Evolutionary conservation across 306 rosid species (phyloP).

Genomic region (Canavalia ensiformis): DNA sequence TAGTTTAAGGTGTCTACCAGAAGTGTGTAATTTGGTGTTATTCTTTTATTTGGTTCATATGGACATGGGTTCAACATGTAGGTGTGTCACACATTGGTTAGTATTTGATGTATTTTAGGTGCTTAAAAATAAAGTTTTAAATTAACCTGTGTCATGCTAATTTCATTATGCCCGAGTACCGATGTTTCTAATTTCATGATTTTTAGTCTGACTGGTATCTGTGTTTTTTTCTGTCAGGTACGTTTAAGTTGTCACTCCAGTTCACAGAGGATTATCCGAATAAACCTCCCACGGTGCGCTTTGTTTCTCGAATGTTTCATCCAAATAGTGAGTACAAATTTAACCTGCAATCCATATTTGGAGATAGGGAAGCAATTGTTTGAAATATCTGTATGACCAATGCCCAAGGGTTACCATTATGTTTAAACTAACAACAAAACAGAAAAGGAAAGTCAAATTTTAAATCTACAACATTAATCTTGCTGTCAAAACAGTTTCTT

Average conservation of each 20-base stretch:
- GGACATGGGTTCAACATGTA: not conserved
- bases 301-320: conserved; percentile 98
- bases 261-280: conserved; percentile 96
- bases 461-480: not conserved
- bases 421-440: conserved; percentile 26
- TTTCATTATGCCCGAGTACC: conserved; percentile 6
- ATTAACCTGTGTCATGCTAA: not conserved
- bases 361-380: conserved; percentile 15
- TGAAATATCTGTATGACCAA: conserved; percentile 10
- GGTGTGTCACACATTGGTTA: conserved; percentile 16
- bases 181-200: conserved; percentile 2
- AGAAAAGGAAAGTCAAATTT: not conserved
- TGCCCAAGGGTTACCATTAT: not conserved
- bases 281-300: conserved; percentile 94
- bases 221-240: conserved; percentile 64
- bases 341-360: conserved; percentile 22
- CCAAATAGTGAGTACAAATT: conserved; percentile 83
- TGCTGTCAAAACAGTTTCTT: too few relatives aligned
- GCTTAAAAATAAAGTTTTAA: not conserved
- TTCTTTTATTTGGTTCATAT: conserved; percentile 32
- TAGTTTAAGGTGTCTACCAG: not conserved
- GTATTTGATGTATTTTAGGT: conserved; percentile 19
- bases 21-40: not conserved
- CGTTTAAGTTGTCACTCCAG: conserved; percentile 95
- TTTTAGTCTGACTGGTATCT: conserved; percentile 26